These are phyloP conservation scores for Colletotrichum tropicale DNA, from an alignment of 2,329 filamentous ascomycete species.

Conservation along the genomic window DNA sequence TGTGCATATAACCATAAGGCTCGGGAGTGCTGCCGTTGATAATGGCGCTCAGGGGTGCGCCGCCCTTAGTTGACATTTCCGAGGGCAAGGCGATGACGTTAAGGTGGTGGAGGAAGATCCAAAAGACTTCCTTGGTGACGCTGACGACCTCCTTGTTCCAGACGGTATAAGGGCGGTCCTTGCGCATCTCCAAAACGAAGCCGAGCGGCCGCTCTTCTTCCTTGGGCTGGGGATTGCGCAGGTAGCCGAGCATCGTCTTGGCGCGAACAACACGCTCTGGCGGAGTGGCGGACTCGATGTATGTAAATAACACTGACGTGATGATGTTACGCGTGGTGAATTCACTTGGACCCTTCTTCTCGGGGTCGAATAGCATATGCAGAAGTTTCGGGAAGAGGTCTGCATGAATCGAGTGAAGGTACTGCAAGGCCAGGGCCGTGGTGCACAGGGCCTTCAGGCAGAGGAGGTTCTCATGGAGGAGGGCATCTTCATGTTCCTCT, in stretches of 20 bases:
- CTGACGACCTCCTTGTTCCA: constrained; percentile 94
- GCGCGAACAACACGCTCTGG: constrained; percentile 72
- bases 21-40: constrained; percentile 37
- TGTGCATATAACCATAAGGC: constrained; percentile 66
- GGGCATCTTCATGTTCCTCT: constrained; percentile 93
- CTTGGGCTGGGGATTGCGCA: constrained; percentile 78
- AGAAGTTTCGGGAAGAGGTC: constrained; percentile 86
- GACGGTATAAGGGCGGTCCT: constrained; percentile 84
- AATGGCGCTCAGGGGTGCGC: constrained; percentile 25
- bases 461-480: constrained; percentile 89
- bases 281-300: constrained; percentile 72
- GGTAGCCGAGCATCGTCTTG: constrained; percentile 74
- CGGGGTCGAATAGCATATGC: constrained; percentile 93
- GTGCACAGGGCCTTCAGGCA: constrained; percentile 96
- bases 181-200: constrained; percentile 90
- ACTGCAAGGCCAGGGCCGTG: constrained; percentile 82
- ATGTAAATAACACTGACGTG: constrained; percentile 86
- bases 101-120: constrained; percentile 96
- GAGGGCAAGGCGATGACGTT: constrained; percentile 78
- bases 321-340: constrained; percentile 93
- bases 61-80: constrained; percentile 37
- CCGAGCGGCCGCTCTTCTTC: constrained; percentile 78
- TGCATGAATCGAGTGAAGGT: constrained; percentile 78
- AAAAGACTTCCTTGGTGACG: constrained; percentile 98
- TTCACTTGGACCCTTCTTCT: constrained; percentile 96